Conservation (phyloP, 306 rosid species). For the Fagus sylvatica region DNA sequence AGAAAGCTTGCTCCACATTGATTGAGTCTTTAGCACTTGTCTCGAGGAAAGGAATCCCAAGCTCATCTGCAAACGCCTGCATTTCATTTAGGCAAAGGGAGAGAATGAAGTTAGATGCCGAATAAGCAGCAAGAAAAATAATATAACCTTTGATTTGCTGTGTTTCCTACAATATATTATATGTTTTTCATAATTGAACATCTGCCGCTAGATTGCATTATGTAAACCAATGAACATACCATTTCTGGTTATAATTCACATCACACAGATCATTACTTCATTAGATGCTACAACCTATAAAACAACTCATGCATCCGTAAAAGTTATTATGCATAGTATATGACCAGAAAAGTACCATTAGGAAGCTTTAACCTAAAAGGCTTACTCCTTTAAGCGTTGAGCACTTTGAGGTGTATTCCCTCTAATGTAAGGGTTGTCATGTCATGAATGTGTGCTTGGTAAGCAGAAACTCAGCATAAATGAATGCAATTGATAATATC, state of each 20-base stretch:
- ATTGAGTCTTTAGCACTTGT: slow-evolving; percentile 96
- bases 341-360: background rate
- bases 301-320: background rate
- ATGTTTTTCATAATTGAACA: background rate
- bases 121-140: background rate
- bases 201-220: background rate
- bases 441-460: background rate
- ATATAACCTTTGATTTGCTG: background rate
- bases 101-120: slow-evolving; percentile 7
- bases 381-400: background rate
- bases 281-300: background rate
- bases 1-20: slow-evolving; percentile 99
- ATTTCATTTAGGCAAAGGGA: slow-evolving; percentile 23
- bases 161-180: too few relatives aligned
- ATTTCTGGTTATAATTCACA: background rate
- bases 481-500: background rate
- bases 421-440: background rate
- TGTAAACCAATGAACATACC: background rate
- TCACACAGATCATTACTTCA: background rate
- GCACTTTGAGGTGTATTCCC: background rate
- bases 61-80: slow-evolving; percentile 94
- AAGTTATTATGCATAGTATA: background rate
- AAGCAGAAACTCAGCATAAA: background rate
- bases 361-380: background rate
- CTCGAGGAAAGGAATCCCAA: slow-evolving; percentile 95